These are phyloP conservation scores for Boletus vinaceobasis DNA, from an alignment of 768 basidiomycete genomes.

Conservation along the genomic window DNA sequence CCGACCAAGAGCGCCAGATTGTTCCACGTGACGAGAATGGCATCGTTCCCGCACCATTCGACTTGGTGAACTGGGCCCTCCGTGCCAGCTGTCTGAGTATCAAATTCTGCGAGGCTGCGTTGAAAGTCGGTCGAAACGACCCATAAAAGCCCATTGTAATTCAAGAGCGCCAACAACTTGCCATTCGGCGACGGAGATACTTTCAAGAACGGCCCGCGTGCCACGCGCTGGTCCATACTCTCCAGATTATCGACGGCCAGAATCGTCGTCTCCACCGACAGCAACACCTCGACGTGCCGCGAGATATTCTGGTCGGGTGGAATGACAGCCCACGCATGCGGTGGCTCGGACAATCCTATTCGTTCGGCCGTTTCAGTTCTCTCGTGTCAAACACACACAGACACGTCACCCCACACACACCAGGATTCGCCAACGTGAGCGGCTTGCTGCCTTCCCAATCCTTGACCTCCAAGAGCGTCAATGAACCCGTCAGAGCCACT, in stretches of 20 bases:
- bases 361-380: constrained; percentile 2
- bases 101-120: constrained; percentile 82
- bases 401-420: constrained; percentile 45
- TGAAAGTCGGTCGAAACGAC: constrained; percentile 96
- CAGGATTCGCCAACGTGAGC: constrained; percentile 66
- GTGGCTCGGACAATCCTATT: constrained; percentile 71
- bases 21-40: constrained; percentile 84
- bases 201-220: constrained; percentile 84
- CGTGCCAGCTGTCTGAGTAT: constrained; percentile 56
- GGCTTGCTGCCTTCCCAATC: constrained; percentile 83
- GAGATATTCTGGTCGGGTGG: constrained; percentile 88
- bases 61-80: constrained; percentile 65
- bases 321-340: constrained; percentile 83
- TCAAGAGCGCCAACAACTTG: constrained; percentile 83
- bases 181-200: constrained; percentile 92
- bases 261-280: constrained; percentile 79
- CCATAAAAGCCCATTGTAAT: constrained; percentile 70
- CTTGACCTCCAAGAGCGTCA: constrained; percentile 81
- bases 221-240: constrained; percentile 80
- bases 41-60: constrained; percentile 97
- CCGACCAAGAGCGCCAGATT: constrained; percentile 80
- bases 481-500: constrained; percentile 75
- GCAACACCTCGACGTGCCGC: constrained; percentile 83
- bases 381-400: constrained; percentile 1
- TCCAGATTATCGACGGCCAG: constrained; percentile 87